These are phyloP conservation scores for Colletotrichum limetticola DNA, from an alignment of 2,329 filamentous ascomycete genomes.

Conservation along the genomic window DNA sequence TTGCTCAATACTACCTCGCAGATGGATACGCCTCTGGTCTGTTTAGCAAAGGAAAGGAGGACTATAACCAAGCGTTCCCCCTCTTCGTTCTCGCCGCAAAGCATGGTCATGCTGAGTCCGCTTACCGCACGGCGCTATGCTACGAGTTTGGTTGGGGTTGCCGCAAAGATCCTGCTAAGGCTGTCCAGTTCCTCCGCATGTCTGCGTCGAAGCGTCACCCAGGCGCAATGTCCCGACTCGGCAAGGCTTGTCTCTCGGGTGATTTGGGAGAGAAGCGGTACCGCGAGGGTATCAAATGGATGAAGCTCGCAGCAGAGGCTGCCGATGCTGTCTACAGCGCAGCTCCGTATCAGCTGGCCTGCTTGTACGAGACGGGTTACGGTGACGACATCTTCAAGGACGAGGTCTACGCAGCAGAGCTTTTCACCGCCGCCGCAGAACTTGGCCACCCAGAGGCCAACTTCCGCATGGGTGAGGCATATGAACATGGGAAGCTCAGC, in stretches of 20 bases:
- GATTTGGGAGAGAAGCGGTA: constrained; percentile 91
- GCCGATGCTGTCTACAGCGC: constrained; percentile 93
- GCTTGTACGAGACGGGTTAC: constrained; percentile 91
- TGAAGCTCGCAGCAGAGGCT: constrained; percentile 91
- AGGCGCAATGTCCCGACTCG: constrained; percentile 91
- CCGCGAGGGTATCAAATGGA: constrained; percentile 93
- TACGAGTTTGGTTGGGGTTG: constrained; percentile 99
- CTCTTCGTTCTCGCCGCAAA: constrained; percentile 94
- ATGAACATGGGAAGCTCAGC: constrained; percentile 88
- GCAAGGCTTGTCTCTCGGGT: constrained; percentile 87
- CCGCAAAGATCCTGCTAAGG: constrained; percentile 88
- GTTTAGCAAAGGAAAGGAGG: constrained; percentile 93
- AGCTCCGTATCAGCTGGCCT: constrained; percentile 89
- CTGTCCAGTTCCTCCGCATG: constrained; percentile 90
- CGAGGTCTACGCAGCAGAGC: constrained; percentile 87
- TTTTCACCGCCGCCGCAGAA: constrained; percentile 95
- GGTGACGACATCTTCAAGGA: constrained; percentile 95
- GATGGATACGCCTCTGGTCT: constrained; percentile 95
- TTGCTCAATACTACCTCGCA: constrained; percentile 96
- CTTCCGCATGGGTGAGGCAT: constrained; percentile 92
- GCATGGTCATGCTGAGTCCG: constrained; percentile 96
- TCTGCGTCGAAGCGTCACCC: constrained; percentile 95
- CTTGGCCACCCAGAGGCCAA: constrained; percentile 88
- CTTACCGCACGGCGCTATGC: constrained; percentile 90
- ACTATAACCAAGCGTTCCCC: constrained; percentile 91